Base-by-base conservation (phyloP, 1,139 yeast genomes). In the Kodamaea ohmeri region DNA sequence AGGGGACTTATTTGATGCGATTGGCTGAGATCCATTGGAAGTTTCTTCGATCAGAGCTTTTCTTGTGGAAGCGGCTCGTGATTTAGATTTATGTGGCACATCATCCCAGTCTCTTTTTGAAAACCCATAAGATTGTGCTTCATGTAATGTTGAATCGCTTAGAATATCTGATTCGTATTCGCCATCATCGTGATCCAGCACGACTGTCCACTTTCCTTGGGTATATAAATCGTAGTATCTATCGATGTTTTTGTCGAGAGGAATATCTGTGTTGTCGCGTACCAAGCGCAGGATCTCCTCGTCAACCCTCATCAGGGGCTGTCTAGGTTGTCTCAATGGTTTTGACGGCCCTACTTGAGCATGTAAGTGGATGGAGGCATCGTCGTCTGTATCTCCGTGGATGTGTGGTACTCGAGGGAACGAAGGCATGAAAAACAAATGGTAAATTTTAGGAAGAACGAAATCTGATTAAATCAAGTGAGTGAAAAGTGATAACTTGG, bases 371-470 rank as follows among this genome's bases (percentile, higher is more conserved):
- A 70, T 63, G 13, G 76, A 69, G 0, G 63, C 65, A 31, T 69
- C 74, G 33, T 70, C 75, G 40, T 68, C 76, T 0, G 73, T 65
- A 35, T 65, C 73, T 1, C 72, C 73, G 25, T 58, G 51, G 7
- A 66, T 56, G 14, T 52, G 48, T 4, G 76, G 76, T 6, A 69
- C 55, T 30, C 52, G 52, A 4, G 71, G 71, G 41, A 67, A 67
- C 9, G 60, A 58, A 15, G 55, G 50, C 67, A 62, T 64, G 25
- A 28, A 5, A 7, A 24, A 24, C 12, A 24, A 24, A 24, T 24
- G 20, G 8, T 24, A 7, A n/a, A n/a, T 24, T n/a, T 6, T 24
- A 20, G 9, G 9, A 6, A 9, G 22, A 6, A 20, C n/a, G n/a
- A n/a, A n/a, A n/a, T n/a, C n/a, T n/a, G n/a, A n/a, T n/a, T 6